phyloP scores from a whole-genome alignment of 805 yeast species.

The Starmerella apis region DNA sequence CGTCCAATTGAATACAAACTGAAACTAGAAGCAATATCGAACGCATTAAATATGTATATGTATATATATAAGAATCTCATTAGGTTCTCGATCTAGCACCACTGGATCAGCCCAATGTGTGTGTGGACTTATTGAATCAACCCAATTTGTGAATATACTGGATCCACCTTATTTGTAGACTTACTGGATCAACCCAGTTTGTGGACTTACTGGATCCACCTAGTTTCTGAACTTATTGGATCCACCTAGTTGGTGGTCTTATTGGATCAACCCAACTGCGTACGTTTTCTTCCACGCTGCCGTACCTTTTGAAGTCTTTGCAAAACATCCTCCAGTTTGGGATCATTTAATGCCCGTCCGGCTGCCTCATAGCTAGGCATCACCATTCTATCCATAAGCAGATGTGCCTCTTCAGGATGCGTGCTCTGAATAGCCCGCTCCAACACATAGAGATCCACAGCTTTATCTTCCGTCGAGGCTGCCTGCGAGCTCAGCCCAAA shows the following conservation, averaged over 20 bases:
- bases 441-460: constrained; percentile 90
- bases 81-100: too few species aligned
- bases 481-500: constrained; percentile 82
- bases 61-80: too few species aligned
- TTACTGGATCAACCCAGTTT: too few species aligned
- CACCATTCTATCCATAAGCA: constrained; percentile 59
- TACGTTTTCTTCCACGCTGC: constrained; percentile 85
- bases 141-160: too few species aligned
- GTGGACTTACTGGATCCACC: not conserved
- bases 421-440: constrained; percentile 88
- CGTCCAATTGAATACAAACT: too few species aligned
- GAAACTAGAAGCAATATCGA: too few species aligned
- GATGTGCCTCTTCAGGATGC: constrained; percentile 61
- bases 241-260: not conserved
- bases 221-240: not conserved
- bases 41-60: too few species aligned
- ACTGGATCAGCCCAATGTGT: too few species aligned
- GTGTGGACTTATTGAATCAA: too few species aligned
- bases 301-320: constrained; percentile 72
- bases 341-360: constrained; percentile 15
- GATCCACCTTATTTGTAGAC: too few species aligned
- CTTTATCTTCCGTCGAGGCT: constrained; percentile 60
- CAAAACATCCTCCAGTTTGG: constrained; percentile 41
- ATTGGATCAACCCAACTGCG: constrained; percentile 62
- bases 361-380: constrained; percentile 45